A percentile compares a stretch with the other conserved stretches of the same genome.
phyloP scores from a whole-genome alignment of 495 filamentous ascomycete species.

The Astrothelium subdiscretum region DNA sequence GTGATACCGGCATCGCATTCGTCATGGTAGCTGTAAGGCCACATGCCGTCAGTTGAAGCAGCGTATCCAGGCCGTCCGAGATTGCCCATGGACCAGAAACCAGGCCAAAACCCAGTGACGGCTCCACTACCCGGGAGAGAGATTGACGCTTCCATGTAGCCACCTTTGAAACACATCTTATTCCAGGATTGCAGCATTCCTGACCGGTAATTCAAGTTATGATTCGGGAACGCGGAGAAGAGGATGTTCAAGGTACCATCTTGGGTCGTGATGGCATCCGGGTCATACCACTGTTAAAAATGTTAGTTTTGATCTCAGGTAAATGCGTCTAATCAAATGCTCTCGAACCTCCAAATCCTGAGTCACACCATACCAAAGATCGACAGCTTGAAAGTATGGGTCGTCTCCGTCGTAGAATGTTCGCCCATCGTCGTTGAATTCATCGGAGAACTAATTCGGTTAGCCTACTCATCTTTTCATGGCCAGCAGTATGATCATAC shows the following conservation, averaged over 20 bases:
- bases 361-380: conserved; percentile 75
- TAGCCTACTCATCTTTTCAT: background rate
- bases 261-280: conserved; percentile 58
- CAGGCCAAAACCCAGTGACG: conserved; percentile 64
- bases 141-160: conserved; percentile 63
- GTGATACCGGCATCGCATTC: conserved; percentile 66
- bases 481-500: conserved; percentile 29
- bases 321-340: background rate
- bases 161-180: conserved; percentile 66
- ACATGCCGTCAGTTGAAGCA: conserved; percentile 26
- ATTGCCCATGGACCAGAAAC: conserved; percentile 55
- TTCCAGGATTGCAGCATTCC: conserved; percentile 83
- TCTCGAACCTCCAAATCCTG: conserved; percentile 52
- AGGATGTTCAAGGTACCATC: conserved; percentile 56
- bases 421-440: conserved; percentile 60
- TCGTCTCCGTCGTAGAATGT: conserved; percentile 69
- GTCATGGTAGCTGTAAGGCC: conserved; percentile 67
- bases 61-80: conserved; percentile 27
- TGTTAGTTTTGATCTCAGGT: background rate
- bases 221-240: conserved; percentile 57
- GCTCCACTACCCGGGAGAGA: conserved; percentile 63
- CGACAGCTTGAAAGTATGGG: conserved; percentile 56
- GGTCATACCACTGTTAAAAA: conserved; percentile 58
- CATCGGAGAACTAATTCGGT: conserved; percentile 55
- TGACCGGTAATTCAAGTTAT: conserved; percentile 59